Evolutionary conservation across 2,329 filamentous ascomycete species (phyloP), one percentile per base, ranked within the genome.

Genomic region (Camptophora hylomeconis): DNA sequence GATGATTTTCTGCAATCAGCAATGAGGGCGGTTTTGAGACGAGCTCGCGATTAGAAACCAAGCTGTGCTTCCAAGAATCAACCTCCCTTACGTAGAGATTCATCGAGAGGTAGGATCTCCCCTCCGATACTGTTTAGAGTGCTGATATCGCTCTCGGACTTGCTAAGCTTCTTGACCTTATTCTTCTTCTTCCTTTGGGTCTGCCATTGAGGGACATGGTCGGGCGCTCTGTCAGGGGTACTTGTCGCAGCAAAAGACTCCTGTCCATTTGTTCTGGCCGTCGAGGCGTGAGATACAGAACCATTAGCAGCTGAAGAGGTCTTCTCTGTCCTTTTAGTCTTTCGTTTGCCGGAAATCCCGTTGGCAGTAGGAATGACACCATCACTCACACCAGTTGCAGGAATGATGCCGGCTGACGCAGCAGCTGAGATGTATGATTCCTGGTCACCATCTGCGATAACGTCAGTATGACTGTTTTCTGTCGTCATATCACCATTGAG

Each of bases 61-160:
- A n/a, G n/a, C n/a, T n/a, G n/a, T n/a, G n/a, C n/a, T n/a, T 21
- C 9, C 19, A 20, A n/a, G 3, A 2, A 32, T 58, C 48, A 62
- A 16, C 58, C 58, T 12, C 58, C 58, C 44, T 62, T 62, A 30
- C 58, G 50, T 41, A 60, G 35, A 9, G 56, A 54, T 31, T 57
- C 57, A 35, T 61, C 56, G 9, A 45, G 46, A 17, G 58, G 56
- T 7, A 58, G 41, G 6, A 52, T 47, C 34, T 61, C 58, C 2
- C 45, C 48, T 5, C 50, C 46, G 21, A 44, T 40, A 15, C 40
- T 28, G n/a, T 47, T 46, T 15, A 45, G 40, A 15, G 45, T 45
- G 17, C 34, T 36, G 10, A 45, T 33, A 11, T 58, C 55, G 7
- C 42, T 44, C 16, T 51, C 43, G 4, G 47, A 45, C 31, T 55